Conservation (phyloP, 768 basidiomycete genomes). For the Mycena vitilis region DNA sequence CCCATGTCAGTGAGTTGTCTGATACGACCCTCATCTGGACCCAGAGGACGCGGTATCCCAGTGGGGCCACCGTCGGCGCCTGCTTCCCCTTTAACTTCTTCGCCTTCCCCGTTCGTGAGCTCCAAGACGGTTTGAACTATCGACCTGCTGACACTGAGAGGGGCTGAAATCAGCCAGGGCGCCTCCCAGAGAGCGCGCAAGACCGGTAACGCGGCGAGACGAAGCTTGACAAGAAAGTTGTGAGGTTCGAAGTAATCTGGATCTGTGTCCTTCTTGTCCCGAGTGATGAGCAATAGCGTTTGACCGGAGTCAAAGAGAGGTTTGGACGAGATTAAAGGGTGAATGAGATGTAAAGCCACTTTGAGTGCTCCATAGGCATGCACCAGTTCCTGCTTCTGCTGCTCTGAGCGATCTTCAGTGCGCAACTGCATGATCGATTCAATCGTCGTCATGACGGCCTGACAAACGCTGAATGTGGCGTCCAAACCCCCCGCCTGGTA, state of each 20-base stretch:
- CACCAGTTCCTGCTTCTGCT: conserved; percentile 71
- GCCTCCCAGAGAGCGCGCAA: conserved; percentile 83
- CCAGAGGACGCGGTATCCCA: conserved; percentile 51
- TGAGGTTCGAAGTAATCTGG: conserved; percentile 85
- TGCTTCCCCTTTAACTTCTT: conserved; percentile 68
- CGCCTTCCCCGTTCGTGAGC: conserved; percentile 84
- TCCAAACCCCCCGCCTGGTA: conserved; percentile 78
- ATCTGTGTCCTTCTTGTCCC: conserved; percentile 84
- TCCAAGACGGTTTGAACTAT: conserved; percentile 84
- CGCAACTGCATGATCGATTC: conserved; percentile 60
- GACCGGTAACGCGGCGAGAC: conserved; percentile 76
- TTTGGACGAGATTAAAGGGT: conserved; percentile 81
- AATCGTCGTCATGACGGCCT: conserved; percentile 66
- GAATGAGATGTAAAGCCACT: conserved; percentile 81
- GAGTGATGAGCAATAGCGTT: conserved; percentile 74
- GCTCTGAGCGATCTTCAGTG: conserved; percentile 68
- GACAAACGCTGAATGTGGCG: conserved; percentile 69
- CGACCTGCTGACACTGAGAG: conserved; percentile 78
- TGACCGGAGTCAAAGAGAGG: conserved; percentile 89
- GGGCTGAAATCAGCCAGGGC: conserved; percentile 82
- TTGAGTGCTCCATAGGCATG: conserved; percentile 87
- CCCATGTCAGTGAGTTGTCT: conserved; percentile 96
- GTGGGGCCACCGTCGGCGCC: conserved; percentile 46
- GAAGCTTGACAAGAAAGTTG: conserved; percentile 87
- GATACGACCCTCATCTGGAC: conserved; percentile 82